Percentiles rank a stretch among this genome's conserved stretches.
These are phyloP conservation scores for Acanthamoeba sp. DNA, from an alignment of 208 protist species.

Conservation along the genomic window DNA sequence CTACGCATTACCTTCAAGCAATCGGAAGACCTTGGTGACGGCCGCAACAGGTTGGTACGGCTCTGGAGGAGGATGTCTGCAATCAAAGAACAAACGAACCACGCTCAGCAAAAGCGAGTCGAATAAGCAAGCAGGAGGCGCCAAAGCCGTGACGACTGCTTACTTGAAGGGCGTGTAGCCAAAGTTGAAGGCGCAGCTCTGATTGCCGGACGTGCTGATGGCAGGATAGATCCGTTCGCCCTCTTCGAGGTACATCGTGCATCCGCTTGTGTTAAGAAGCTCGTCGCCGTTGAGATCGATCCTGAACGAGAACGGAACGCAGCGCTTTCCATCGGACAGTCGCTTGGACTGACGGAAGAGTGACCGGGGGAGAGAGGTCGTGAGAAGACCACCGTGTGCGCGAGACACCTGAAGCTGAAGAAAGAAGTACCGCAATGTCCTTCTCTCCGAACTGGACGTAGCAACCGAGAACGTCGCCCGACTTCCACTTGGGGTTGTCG, in stretches of 20 bases:
- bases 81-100: no score
- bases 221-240: not conserved
- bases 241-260: not conserved
- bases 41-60: not conserved
- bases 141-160: no score
- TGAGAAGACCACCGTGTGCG: not conserved
- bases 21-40: not conserved
- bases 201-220: constrained; percentile 9
- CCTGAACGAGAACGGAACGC: not conserved
- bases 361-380: no score
- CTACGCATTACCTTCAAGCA: no score
- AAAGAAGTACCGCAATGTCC: not conserved
- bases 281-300: not conserved
- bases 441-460: constrained; percentile 1
- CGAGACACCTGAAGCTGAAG: not conserved
- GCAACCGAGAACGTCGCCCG: not conserved
- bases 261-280: not conserved
- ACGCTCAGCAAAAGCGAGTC: no score
- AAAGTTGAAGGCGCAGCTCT: constrained; percentile 37
- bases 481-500: not conserved
- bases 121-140: no score
- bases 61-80: not conserved
- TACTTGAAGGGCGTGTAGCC: no score
- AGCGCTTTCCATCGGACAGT: not conserved
- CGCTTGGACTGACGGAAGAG: not conserved